Base-by-base conservation (phyloP, 2,329 filamentous ascomycete genomes). In the Pseudonectria foliicola region DNA sequence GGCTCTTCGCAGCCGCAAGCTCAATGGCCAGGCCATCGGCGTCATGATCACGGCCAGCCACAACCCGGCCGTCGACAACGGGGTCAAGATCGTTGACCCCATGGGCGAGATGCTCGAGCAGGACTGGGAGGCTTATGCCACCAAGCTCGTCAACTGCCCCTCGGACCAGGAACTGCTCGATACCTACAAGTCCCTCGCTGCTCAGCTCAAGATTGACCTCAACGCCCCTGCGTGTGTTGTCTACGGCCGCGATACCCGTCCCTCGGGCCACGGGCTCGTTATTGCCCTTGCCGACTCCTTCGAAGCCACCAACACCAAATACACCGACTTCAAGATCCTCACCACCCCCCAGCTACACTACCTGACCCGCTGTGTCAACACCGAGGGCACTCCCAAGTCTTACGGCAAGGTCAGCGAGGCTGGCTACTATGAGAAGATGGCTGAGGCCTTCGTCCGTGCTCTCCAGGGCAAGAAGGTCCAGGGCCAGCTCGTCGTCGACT, bases 271-370 rank as follows among this genome's bases (percentile, higher is more conserved):
- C 49, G 81, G 77, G 38, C 80, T 98, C 16, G 84, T 89, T 21
- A 71, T 75, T 26, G 85, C 89, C 40, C 75, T 96, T 32, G 75
- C 80, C 39, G 83, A 86, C 54, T 86, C 86, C 13, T 70, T 96
- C 45, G 79, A 82, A 41, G 85, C 85, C 33, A 82, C 83, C 30
- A 75, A 76, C 37, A 78, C 82, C 35, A 77, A 86, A 41, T 82
- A 77, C 56, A 78, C 78, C 55, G 90, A 96, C 68, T 90, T 81
- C 67, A 92, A 90, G 63, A 81, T 89, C 57, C 71, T 95, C 54
- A 96, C 92, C 10, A 98, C 92, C 4, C 92, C 92, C n/a, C 92
- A 96, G 66, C 75, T 98, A 39, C 92, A 98, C 68, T 98, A 98
- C 64, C 73, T 96, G 45, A 90, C 90, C 23, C 85, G 92, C 46